Conservation (phyloP, 345 rosid genomes). For the Chamaenerion angustifolium region DNA sequence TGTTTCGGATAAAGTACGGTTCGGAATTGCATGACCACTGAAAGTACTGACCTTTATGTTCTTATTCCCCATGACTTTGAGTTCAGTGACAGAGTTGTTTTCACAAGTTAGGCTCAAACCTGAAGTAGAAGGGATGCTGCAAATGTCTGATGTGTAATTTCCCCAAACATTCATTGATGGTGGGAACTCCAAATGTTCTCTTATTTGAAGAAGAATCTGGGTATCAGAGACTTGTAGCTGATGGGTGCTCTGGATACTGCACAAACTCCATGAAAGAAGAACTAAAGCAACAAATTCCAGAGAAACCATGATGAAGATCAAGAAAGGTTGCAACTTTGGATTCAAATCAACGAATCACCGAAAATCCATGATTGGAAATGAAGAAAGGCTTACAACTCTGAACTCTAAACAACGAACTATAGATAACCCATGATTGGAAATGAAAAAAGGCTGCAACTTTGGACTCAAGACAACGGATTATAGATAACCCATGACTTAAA, state of each 20-base stretch:
- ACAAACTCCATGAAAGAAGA: constrained; percentile 4
- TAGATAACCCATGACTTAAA: not conserved
- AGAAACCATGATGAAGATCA: not conserved
- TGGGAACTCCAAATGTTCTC: constrained; percentile 83
- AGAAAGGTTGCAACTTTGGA: constrained; percentile 1
- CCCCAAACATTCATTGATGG: constrained; percentile 43
- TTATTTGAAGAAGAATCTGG: constrained; percentile 55
- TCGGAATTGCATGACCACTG: constrained; percentile 45
- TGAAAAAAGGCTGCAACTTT: not conserved
- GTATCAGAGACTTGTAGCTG: constrained; percentile 48
- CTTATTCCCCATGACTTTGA: constrained; percentile 70
- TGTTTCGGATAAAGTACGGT: constrained; percentile 46
- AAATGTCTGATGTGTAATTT: constrained; percentile 51
- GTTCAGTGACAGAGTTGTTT: constrained; percentile 53
- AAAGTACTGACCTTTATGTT: constrained; percentile 39
- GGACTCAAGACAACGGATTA: not conserved
- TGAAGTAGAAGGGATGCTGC: constrained; percentile 45
- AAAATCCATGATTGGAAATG: too few species aligned
- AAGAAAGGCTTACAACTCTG: too few species aligned
- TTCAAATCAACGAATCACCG: not conserved
- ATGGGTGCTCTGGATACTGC: constrained; percentile 18
- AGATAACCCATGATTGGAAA: not conserved
- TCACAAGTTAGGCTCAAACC: constrained; percentile 48
- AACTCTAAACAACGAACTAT: not conserved
- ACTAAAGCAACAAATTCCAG: not conserved